Conservation (phyloP, 345 rosid species). For the Acer saccharum region DNA sequence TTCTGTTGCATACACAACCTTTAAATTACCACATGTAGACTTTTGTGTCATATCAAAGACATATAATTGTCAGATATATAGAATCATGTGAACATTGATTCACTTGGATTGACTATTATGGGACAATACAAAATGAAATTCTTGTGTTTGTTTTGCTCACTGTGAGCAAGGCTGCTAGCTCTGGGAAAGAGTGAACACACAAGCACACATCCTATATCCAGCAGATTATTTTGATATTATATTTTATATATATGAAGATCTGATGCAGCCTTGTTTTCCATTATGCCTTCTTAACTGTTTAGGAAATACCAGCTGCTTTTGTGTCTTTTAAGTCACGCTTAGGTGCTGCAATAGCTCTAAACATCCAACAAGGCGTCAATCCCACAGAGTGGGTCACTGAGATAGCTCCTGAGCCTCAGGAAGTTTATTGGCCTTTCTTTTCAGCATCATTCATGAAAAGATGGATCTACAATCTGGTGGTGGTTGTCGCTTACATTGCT, state of each 20-base stretch:
- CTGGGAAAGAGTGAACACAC: not conserved
- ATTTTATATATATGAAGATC: constrained; percentile 3
- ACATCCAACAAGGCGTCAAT: constrained; percentile 77
- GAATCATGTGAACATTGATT: not conserved
- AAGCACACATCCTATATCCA: not conserved
- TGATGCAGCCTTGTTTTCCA: constrained; percentile 16
- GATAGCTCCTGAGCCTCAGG: constrained; percentile 81
- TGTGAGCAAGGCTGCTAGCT: not conserved
- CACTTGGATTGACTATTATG: not conserved
- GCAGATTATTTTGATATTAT: not conserved
- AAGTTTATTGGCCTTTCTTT: constrained; percentile 91
- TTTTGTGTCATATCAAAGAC: not conserved
- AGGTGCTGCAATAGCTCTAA: constrained; percentile 75
- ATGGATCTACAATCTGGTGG: constrained; percentile 71
- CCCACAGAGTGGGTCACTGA: constrained; percentile 93
- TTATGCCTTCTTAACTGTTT: constrained; percentile 26
- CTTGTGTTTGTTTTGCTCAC: not conserved
- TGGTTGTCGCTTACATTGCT: constrained; percentile 50
- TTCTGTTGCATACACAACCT: no score
- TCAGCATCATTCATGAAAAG: constrained; percentile 72
- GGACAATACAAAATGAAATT: not conserved
- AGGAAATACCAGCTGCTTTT: constrained; percentile 92
- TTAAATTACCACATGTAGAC: not conserved
- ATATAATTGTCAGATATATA: not conserved
- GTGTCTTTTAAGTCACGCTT: constrained; percentile 83